A percentile compares a stretch with the other conserved stretches of the same genome.
Conservation (phyloP, 2,329 filamentous ascomycete genomes). For the Pleochaeta shiraiana region DNA sequence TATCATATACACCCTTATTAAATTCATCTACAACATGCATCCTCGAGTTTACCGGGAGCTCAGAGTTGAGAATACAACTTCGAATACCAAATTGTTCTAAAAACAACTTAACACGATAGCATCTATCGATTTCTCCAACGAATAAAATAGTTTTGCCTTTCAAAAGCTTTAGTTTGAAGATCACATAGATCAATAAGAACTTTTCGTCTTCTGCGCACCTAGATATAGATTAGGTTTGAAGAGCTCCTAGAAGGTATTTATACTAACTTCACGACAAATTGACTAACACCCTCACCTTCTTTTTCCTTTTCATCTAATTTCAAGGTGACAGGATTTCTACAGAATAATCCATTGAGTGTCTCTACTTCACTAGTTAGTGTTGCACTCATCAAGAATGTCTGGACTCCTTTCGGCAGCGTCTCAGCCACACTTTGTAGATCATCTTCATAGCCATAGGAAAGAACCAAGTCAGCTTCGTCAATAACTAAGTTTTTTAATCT, state of each 20-base stretch:
- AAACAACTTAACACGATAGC: slow-evolving; percentile 84
- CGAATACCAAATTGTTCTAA: slow-evolving; percentile 94
- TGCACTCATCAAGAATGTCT: slow-evolving; percentile 85
- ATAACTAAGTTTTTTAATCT: slow-evolving; percentile 56
- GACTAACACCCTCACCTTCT: slow-evolving; percentile 54
- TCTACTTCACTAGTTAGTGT: slow-evolving; percentile 80
- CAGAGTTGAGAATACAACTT: slow-evolving; percentile 83
- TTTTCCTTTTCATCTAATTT: slow-evolving; percentile 68
- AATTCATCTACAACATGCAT: slow-evolving; percentile 95
- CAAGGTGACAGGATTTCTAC: slow-evolving; percentile 54
- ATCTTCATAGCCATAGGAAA: slow-evolving; percentile 87
- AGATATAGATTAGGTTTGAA: slow-evolving; percentile 9
- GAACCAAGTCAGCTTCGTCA: slow-evolving; percentile 82
- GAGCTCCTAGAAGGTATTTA: neutral
- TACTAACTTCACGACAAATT: slow-evolving; percentile 61
- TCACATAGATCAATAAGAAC: slow-evolving; percentile 77
- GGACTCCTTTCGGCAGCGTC: slow-evolving; percentile 61
- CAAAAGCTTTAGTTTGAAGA: slow-evolving; percentile 85
- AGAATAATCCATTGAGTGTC: slow-evolving; percentile 66
- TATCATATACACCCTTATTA: slow-evolving; percentile 92
- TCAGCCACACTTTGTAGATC: slow-evolving; percentile 65
- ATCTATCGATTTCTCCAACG: slow-evolving; percentile 70
- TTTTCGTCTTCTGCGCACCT: slow-evolving; percentile 94
- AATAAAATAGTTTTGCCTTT: slow-evolving; percentile 81
- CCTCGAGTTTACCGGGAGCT: slow-evolving; percentile 78